Evolutionary conservation across 345 rosid genomes (phyloP).

Genomic region (Sisymbrium irio): DNA sequence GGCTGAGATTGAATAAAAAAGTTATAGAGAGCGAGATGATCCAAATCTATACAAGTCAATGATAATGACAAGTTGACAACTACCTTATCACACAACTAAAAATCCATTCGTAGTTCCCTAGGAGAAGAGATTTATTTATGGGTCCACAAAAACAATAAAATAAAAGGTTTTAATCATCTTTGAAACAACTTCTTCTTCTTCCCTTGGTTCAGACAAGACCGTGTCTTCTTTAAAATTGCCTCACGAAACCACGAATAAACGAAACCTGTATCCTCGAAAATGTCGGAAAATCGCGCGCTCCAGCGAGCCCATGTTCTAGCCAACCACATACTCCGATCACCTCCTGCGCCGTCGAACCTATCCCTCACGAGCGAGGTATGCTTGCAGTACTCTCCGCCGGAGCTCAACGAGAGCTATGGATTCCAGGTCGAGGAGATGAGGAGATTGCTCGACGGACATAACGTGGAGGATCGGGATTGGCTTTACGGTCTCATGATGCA

Average conservation of each 20-base stretch:
- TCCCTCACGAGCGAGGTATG: conserved; percentile 47
- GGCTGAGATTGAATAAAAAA: conserved; percentile 15
- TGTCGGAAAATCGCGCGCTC: conserved; percentile 44
- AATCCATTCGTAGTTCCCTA: conserved; percentile 6
- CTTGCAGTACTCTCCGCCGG: conserved; percentile 63
- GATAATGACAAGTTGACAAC: not conserved
- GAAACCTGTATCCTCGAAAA: not conserved
- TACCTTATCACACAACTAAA: not conserved
- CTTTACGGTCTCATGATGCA: conserved; percentile 64
- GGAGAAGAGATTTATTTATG: not conserved
- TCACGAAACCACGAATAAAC: too few relatives aligned
- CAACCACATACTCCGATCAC: conserved; percentile 52
- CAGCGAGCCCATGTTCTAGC: conserved; percentile 51
- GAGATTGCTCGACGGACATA: conserved; percentile 61
- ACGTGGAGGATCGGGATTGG: conserved; percentile 76
- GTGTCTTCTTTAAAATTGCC: not conserved
- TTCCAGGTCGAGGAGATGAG: conserved; percentile 74
- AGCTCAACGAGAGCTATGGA: conserved; percentile 45
- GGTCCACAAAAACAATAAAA: not conserved
- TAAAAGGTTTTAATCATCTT: not conserved
- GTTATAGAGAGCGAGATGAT: not conserved
- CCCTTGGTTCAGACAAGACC: not conserved
- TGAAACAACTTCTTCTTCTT: not conserved
- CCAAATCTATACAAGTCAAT: not conserved
- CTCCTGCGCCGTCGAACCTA: not conserved